These are phyloP conservation scores for Cucumis variabilis DNA, from an alignment of 331 rosid species.

Conservation along the genomic window DNA sequence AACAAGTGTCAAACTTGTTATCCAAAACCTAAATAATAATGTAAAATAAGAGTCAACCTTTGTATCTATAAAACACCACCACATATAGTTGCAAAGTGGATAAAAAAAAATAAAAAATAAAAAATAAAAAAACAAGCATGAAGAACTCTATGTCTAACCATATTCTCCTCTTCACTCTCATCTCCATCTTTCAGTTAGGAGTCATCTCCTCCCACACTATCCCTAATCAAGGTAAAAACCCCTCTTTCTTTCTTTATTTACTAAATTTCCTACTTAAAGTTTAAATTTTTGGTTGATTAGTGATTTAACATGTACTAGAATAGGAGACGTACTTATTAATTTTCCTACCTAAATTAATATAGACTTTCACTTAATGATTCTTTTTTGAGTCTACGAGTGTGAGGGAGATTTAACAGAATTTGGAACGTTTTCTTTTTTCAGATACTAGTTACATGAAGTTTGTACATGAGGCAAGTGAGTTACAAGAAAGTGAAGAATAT, in stretches of 20 bases:
- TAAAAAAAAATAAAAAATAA: too few species aligned
- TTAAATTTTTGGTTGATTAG: too few species aligned
- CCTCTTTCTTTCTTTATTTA: too few species aligned
- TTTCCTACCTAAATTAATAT: neutral
- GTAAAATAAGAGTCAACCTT: neutral
- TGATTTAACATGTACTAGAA: too few species aligned
- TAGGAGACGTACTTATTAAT: neutral
- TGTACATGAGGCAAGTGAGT: slow-evolving; percentile 29
- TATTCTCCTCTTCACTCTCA: neutral
- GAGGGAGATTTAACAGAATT: neutral
- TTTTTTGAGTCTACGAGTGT: neutral
- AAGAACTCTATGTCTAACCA: slow-evolving; percentile 9
- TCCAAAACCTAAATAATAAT: neutral
- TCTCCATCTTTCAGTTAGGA: neutral
- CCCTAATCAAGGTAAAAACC: neutral
- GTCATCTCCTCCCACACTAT: neutral
- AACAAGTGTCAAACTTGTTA: neutral
- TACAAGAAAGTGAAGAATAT: neutral
- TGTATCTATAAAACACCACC: neutral
- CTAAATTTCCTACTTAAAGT: too few species aligned
- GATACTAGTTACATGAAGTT: slow-evolving; percentile 40
- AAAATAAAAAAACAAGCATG: neutral
- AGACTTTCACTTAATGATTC: neutral
- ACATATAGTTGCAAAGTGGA: neutral
- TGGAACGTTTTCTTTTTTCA: neutral